These are phyloP conservation scores for Clausena lansium DNA, from an alignment of 345 rosid species.

Conservation along the genomic window DNA sequence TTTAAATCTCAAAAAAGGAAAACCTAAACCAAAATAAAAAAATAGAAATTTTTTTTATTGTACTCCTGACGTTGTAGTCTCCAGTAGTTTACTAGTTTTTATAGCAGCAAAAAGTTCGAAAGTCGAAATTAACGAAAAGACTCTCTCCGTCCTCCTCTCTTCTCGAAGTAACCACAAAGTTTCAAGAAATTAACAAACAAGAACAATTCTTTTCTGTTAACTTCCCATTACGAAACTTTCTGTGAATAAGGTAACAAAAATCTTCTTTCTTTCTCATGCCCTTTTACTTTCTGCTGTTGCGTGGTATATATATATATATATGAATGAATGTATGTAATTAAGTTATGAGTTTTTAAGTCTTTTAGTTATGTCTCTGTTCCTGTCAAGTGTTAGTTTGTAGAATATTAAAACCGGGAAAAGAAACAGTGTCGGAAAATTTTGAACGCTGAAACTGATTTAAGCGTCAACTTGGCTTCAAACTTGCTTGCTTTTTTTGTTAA, in stretches of 20 bases:
- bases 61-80: no score
- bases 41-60: no score
- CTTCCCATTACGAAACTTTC: background rate
- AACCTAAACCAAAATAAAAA: no score
- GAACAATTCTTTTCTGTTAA: background rate
- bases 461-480: background rate
- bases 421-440: background rate
- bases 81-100: no score
- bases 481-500: background rate
- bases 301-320: no score
- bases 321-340: background rate
- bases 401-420: background rate
- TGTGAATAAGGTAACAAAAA: background rate
- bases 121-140: no score
- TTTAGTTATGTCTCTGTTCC: no score
- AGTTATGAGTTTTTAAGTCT: no score
- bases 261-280: background rate
- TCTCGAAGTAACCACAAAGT: accelerated
- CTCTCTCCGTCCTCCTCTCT: no score
- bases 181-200: no score
- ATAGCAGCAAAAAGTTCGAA: no score
- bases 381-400: background rate
- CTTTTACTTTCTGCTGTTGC: background rate
- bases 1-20: no score
- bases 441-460: background rate